Evolutionary conservation across 306 rosid species (phyloP).

Genomic region (cucumber (Cucumis sativus)): Cucumber_9930_V3 NC_026661.2:1541501-1542000

Average conservation of each 20-base stretch:
- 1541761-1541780: background rate
- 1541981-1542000: no score
- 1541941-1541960: no score
- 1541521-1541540: slow-evolving; percentile 71
- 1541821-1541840: background rate
- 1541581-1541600: slow-evolving; percentile 14
- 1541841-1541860: slow-evolving; percentile 6
- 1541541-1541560: slow-evolving; percentile 48
- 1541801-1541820: slow-evolving; percentile 4
- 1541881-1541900: background rate
- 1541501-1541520: slow-evolving; percentile 61
- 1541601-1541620: slow-evolving; percentile 21
- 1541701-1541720: slow-evolving; percentile 22
- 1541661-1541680: slow-evolving; percentile 21
- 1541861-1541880: background rate
- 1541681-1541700: slow-evolving; percentile 32
- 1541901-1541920: no score
- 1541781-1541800: background rate
- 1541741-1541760: slow-evolving; percentile 5
- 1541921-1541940: no score
- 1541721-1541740: slow-evolving; percentile 27
- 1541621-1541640: slow-evolving; percentile 18
- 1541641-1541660: slow-evolving; percentile 29
- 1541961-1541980: no score
- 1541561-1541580: slow-evolving; percentile 5